These are phyloP conservation scores for Aspergillus bertholletiae DNA, from an alignment of 495 filamentous ascomycete genomes.

Conservation along the genomic window DNA sequence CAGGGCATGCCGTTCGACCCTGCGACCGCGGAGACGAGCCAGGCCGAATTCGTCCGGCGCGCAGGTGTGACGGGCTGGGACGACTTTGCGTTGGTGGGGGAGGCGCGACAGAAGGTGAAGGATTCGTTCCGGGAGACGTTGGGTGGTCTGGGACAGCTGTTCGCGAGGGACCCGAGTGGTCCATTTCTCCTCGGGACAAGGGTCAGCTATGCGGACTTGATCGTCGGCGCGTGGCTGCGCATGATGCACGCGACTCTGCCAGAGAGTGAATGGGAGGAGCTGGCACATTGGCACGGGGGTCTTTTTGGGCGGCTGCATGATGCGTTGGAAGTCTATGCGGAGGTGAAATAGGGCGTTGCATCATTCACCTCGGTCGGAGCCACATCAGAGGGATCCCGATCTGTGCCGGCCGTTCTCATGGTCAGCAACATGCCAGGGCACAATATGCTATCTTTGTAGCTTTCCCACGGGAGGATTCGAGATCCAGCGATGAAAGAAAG, in stretches of 20 bases:
- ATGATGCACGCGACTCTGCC: conserved; percentile 36
- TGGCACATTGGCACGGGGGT: conserved; percentile 50
- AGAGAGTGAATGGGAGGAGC: conserved; percentile 46
- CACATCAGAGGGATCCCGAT: too few relatives aligned
- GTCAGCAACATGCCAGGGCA: too few relatives aligned
- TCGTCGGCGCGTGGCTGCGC: conserved; percentile 59
- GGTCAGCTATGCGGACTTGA: conserved; percentile 57
- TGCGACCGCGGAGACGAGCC: conserved; percentile 30
- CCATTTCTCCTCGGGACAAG: conserved; percentile 48
- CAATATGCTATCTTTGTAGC: too few relatives aligned
- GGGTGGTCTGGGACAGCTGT: conserved; percentile 35
- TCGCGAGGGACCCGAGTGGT: conserved; percentile 47
- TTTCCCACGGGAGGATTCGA: too few relatives aligned
- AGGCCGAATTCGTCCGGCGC: conserved; percentile 45
- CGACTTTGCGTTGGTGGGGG: conserved; percentile 37
- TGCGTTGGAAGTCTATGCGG: conserved; percentile 33
- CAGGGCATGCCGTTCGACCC: conserved; percentile 44
- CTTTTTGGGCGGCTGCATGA: conserved; percentile 44
- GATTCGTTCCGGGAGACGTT: conserved; percentile 36
- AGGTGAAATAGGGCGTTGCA: too few relatives aligned
- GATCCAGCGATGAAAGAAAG: too few relatives aligned
- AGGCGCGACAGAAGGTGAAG: conserved; percentile 35
- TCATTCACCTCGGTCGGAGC: too few relatives aligned
- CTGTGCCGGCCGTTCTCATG: too few relatives aligned
- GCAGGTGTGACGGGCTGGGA: conserved; percentile 45